phyloP scores from a whole-genome alignment of 2,329 filamentous ascomycete species.

The Neonectria coccinea region DNA sequence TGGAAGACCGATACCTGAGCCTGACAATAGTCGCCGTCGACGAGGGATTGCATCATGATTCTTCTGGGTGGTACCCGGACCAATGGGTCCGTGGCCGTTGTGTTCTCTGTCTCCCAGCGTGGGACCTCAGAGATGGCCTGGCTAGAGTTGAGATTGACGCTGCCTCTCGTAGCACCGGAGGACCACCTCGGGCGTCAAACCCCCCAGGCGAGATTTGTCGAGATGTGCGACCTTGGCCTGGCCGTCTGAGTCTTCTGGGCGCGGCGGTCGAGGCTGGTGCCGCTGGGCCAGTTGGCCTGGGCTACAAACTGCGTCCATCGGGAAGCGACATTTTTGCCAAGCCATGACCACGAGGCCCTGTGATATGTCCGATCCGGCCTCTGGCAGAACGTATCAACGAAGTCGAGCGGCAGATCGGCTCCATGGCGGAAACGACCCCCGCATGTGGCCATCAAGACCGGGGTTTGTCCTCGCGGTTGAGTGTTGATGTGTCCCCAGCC shows the following conservation, averaged over 20 bases:
- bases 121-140: slow-evolving; percentile 13
- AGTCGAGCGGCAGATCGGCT: slow-evolving; percentile 27
- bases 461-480: slow-evolving; percentile 12
- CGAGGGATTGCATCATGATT: slow-evolving; percentile 36
- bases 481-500: slow-evolving; percentile 9
- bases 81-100: slow-evolving; percentile 25
- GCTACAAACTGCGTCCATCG: slow-evolving; percentile 37
- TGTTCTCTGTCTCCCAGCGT: slow-evolving; percentile 19
- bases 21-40: slow-evolving; percentile 23
- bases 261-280: slow-evolving; percentile 20
- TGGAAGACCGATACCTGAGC: slow-evolving; percentile 31
- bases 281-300: slow-evolving; percentile 14
- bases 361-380: slow-evolving; percentile 30
- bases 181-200: slow-evolving; percentile 34
- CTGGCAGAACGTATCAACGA: slow-evolving; percentile 1
- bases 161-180: slow-evolving; percentile 35
- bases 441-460: slow-evolving; percentile 28
- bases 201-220: slow-evolving; percentile 38
- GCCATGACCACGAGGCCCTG: slow-evolving; percentile 38
- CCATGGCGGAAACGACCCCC: slow-evolving; percentile 30
- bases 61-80: slow-evolving; percentile 36
- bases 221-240: slow-evolving; percentile 37
- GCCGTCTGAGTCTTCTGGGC: slow-evolving; percentile 20
- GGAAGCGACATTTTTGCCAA: slow-evolving; percentile 40
- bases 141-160: slow-evolving; percentile 27